A percentile compares a stretch with the other conserved stretches of the same genome.
Conservation (phyloP, 495 filamentous ascomycete species). For the Amphirosellinia nigrospora region DNA sequence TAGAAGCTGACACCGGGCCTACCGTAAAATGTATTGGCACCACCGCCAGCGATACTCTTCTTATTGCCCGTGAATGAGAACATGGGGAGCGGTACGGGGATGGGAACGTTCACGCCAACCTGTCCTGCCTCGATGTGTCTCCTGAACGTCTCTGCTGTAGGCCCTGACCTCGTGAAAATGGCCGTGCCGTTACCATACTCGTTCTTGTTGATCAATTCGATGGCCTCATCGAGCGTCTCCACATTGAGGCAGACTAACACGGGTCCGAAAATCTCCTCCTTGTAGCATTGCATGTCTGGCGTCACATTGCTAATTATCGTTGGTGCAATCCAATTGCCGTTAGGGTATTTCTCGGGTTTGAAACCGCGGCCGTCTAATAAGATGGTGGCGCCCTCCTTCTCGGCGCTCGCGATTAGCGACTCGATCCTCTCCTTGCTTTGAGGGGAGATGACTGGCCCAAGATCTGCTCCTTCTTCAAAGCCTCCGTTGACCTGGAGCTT, state of each 20-base stretch:
- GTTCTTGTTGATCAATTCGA: slow-evolving; percentile 69
- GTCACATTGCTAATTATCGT: slow-evolving; percentile 96
- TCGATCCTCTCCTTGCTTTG: slow-evolving; percentile 92
- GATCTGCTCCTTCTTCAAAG: slow-evolving; percentile 91
- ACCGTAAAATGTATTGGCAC: slow-evolving; percentile 94
- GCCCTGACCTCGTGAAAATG: slow-evolving; percentile 67
- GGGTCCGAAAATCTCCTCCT: slow-evolving; percentile 95
- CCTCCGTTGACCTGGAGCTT: slow-evolving; percentile 88
- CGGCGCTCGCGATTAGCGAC: slow-evolving; percentile 82
- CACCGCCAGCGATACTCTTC: slow-evolving; percentile 91
- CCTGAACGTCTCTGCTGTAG: slow-evolving; percentile 66
- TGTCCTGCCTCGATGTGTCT: slow-evolving; percentile 75
- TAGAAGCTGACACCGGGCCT: slow-evolving; percentile 92
- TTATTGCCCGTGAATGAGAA: slow-evolving; percentile 99
- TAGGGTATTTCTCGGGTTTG: slow-evolving; percentile 90
- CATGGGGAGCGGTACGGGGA: slow-evolving; percentile 89
- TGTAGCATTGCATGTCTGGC: slow-evolving; percentile 91
- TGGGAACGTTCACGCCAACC: slow-evolving; percentile 83
- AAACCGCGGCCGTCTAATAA: slow-evolving; percentile 90
- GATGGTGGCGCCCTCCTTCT: slow-evolving; percentile 92
- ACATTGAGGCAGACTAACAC: slow-evolving; percentile 87
- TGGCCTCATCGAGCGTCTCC: slow-evolving; percentile 79
- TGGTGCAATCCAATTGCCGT: slow-evolving; percentile 94
- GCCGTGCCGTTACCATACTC: slow-evolving; percentile 72
- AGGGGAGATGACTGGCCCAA: slow-evolving; percentile 96